Evolutionary conservation across 768 basidiomycete species (phyloP).

Genomic region (Auriscalpium vulgare): DNA sequence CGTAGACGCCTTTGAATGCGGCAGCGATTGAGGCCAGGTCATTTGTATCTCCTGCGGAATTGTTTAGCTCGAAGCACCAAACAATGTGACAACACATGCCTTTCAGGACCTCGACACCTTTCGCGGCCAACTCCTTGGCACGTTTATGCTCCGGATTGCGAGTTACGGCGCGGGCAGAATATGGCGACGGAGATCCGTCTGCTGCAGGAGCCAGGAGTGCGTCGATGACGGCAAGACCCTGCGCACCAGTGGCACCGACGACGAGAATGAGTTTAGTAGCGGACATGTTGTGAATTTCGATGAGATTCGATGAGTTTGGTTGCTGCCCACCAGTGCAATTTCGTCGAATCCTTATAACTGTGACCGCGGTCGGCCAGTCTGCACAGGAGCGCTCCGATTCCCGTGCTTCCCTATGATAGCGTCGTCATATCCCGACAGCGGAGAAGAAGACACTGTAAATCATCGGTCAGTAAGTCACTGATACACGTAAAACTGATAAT

Average conservation of each 20-base stretch:
- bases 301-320: too few species aligned
- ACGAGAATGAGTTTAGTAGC: slow-evolving; percentile 31
- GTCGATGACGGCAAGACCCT: slow-evolving; percentile 30
- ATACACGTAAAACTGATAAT: too few species aligned
- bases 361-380: too few species aligned
- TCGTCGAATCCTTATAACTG: too few species aligned
- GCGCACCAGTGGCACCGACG: slow-evolving; percentile 36
- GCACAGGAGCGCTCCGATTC: too few species aligned
- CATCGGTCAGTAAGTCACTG: too few species aligned
- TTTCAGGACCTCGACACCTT: slow-evolving; percentile 16
- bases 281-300: not conserved
- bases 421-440: too few species aligned
- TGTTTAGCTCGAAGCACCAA: not conserved
- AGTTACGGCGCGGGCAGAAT: slow-evolving; percentile 32
- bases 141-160: slow-evolving; percentile 24
- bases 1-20: slow-evolving; percentile 26
- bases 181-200: slow-evolving; percentile 30
- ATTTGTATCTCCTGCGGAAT: slow-evolving; percentile 21
- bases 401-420: too few species aligned
- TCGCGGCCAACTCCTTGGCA: slow-evolving; percentile 25
- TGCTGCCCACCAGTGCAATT: too few species aligned
- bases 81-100: not conserved
- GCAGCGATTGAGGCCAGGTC: slow-evolving; percentile 22
- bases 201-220: slow-evolving; percentile 24
- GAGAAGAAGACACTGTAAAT: too few species aligned